Evolutionary conservation across 169 alveolate species (phyloP).

Genomic region (Plasmodium inui): DNA sequence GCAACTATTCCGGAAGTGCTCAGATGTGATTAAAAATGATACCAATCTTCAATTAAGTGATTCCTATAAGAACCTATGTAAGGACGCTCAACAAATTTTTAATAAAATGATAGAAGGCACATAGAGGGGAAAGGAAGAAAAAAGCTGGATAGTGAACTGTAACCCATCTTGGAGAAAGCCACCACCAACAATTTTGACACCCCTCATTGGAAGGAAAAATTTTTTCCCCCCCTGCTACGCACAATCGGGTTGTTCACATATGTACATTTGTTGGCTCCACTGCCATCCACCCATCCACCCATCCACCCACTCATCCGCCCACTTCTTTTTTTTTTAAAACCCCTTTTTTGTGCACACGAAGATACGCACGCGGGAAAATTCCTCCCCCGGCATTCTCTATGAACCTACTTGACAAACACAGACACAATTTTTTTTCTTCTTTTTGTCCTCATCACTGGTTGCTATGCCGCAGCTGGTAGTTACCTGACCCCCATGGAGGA

Average conservation of each 20-base stretch:
- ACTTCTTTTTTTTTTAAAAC: not conserved
- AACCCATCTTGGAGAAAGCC: not conserved
- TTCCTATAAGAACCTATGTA: constrained; percentile 35
- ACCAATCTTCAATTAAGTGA: constrained; percentile 36
- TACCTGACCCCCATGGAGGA: not conserved
- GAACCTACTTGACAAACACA: not conserved
- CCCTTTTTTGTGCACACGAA: not conserved
- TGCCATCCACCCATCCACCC: no score
- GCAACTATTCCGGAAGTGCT: constrained; percentile 14
- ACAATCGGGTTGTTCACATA: not conserved
- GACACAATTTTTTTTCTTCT: not conserved
- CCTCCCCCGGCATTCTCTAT: not conserved
- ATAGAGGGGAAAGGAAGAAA: not conserved
- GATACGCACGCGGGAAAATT: not conserved
- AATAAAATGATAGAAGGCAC: not conserved
- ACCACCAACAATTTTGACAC: not conserved
- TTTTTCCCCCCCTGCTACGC: not conserved
- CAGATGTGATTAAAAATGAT: constrained; percentile 18
- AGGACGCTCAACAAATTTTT: constrained; percentile 26
- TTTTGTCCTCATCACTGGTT: not conserved
- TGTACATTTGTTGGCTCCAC: not conserved
- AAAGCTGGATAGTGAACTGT: not conserved
- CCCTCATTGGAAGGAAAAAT: not conserved
- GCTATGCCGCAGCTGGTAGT: not conserved
- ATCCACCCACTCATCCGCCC: not conserved